Percentiles rank a stretch among this genome's conserved stretches.
Evolutionary conservation across 345 rosid genomes (phyloP).

Genomic region (Pistacia integerrima): DNA sequence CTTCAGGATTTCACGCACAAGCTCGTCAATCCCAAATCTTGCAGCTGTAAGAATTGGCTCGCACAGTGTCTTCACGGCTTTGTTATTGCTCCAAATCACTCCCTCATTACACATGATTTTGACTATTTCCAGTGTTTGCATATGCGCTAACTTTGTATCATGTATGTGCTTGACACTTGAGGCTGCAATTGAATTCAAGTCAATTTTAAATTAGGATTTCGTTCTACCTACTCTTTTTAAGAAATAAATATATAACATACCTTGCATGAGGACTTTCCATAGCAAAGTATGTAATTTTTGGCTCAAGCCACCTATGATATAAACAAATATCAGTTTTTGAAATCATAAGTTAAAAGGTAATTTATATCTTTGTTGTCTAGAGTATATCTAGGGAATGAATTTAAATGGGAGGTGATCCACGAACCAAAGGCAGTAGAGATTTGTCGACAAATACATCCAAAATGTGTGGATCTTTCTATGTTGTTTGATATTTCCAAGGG

Average conservation of each 20-base stretch:
- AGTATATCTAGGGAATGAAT: background rate
- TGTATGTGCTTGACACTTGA: background rate
- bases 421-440: background rate
- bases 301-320: background rate
- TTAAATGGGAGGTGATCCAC: background rate
- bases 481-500: background rate
- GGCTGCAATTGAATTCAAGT: background rate
- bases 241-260: background rate
- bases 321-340: background rate
- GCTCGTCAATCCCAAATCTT: background rate
- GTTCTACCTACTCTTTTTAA: background rate
- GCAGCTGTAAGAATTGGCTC: background rate
- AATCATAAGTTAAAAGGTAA: background rate
- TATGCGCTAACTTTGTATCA: background rate
- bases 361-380: background rate
- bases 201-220: background rate
- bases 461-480: background rate
- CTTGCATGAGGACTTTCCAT: background rate
- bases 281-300: background rate
- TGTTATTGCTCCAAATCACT: background rate
- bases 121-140: slow-evolving; percentile 2
- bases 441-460: background rate
- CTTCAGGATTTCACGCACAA: too few relatives aligned
- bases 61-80: background rate
- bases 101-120: background rate